A percentile compares a stretch with the other conserved stretches of the same genome.
Evolutionary conservation across 2,329 filamentous ascomycete genomes (phyloP).

Genomic region (Fusarium hostae): DNA sequence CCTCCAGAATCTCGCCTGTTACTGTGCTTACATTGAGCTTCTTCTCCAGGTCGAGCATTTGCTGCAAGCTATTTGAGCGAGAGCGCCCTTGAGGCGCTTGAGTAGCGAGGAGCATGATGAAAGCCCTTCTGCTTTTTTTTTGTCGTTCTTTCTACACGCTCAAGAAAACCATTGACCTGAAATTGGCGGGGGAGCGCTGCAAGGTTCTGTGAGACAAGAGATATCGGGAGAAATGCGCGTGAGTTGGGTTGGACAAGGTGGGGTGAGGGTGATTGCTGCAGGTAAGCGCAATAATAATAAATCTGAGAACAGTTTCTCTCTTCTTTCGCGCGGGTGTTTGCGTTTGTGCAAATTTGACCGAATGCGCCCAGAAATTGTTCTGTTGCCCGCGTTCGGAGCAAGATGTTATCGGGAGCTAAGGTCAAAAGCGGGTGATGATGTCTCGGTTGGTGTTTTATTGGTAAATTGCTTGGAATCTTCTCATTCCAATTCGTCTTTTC

Average conservation of each 20-base stretch:
- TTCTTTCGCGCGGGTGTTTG: slow-evolving; percentile 12
- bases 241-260: slow-evolving; percentile 25
- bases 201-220: slow-evolving; percentile 14
- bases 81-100: slow-evolving; percentile 31
- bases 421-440: slow-evolving; percentile 11
- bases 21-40: slow-evolving; percentile 63
- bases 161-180: slow-evolving; percentile 24
- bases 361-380: slow-evolving; percentile 8
- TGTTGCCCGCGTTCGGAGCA: slow-evolving; percentile 11
- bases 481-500: slow-evolving; percentile 6
- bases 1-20: neutral
- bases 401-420: slow-evolving; percentile 9
- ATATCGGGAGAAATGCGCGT: slow-evolving; percentile 17
- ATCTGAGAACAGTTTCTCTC: slow-evolving; percentile 5
- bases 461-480: neutral
- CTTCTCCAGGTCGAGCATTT: slow-evolving; percentile 70
- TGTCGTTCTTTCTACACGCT: neutral
- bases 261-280: slow-evolving; percentile 29
- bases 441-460: slow-evolving; percentile 26
- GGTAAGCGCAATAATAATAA: slow-evolving; percentile 23
- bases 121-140: neutral
- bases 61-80: slow-evolving; percentile 62
- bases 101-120: slow-evolving; percentile 31
- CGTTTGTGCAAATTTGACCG: slow-evolving; percentile 11
- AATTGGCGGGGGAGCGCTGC: slow-evolving; percentile 10